Evolutionary conservation across 2,329 filamentous ascomycete species (phyloP).

Genomic region (Neopestalotiopsis sp.): DNA sequence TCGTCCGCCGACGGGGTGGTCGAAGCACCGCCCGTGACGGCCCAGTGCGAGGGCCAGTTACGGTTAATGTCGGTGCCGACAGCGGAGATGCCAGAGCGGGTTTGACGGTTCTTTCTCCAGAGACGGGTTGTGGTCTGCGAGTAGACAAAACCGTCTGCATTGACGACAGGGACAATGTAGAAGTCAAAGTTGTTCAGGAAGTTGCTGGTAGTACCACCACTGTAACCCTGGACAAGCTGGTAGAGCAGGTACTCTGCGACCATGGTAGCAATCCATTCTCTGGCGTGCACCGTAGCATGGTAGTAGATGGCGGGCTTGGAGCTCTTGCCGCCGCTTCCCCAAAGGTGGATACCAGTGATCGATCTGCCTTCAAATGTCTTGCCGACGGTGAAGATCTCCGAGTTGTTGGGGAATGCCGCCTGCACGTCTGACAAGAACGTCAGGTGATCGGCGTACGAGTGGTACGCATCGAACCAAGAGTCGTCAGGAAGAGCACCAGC

Average conservation of each 20-base stretch:
- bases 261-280: constrained; percentile 60
- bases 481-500: constrained; percentile 38
- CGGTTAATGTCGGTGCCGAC: constrained; percentile 58
- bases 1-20: constrained; percentile 51
- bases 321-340: constrained; percentile 49
- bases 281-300: constrained; percentile 58
- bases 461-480: constrained; percentile 59
- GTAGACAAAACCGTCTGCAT: constrained; percentile 58
- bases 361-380: constrained; percentile 48
- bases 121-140: constrained; percentile 54
- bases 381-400: constrained; percentile 53
- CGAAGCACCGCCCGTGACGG: constrained; percentile 46
- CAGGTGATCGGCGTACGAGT: constrained; percentile 57
- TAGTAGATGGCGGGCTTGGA: constrained; percentile 54
- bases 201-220: constrained; percentile 40
- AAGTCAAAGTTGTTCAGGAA: constrained; percentile 63
- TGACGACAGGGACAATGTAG: constrained; percentile 60
- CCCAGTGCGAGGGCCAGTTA: constrained; percentile 57
- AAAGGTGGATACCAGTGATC: constrained; percentile 66
- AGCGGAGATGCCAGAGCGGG: constrained; percentile 43
- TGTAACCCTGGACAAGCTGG: constrained; percentile 50
- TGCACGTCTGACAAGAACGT: constrained; percentile 52
- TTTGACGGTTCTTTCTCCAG: constrained; percentile 59
- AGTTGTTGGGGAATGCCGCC: constrained; percentile 47
- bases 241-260: constrained; percentile 55